Conservation (phyloP, 2,329 filamentous ascomycete genomes). For the Aspergillus sp. region DNA sequence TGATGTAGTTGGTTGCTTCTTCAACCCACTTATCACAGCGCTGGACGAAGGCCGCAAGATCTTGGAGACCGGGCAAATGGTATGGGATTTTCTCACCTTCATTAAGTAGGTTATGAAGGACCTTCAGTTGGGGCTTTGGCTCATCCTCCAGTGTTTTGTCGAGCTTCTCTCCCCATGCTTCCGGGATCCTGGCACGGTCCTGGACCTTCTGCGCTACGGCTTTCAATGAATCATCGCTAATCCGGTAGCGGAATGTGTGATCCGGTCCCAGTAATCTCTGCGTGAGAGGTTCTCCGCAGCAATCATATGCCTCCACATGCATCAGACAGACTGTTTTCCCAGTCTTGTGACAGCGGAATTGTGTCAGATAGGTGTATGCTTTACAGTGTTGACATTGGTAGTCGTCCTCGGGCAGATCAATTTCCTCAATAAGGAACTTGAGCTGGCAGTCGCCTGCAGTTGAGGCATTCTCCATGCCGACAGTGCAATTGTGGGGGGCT, state of each 20-base stretch:
- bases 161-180: slow-evolving; percentile 87
- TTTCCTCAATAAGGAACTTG: slow-evolving; percentile 61
- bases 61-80: slow-evolving; percentile 74
- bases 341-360: slow-evolving; percentile 77
- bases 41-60: slow-evolving; percentile 85
- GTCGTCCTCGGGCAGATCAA: slow-evolving; percentile 81
- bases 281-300: slow-evolving; percentile 65
- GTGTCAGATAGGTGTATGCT: slow-evolving; percentile 82
- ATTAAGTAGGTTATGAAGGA: slow-evolving; percentile 73
- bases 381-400: slow-evolving; percentile 92
- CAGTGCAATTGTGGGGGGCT: slow-evolving; percentile 51
- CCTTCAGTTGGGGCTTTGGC: slow-evolving; percentile 77
- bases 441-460: slow-evolving; percentile 50
- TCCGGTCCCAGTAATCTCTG: slow-evolving; percentile 65
- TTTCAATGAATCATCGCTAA: slow-evolving; percentile 66
- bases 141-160: slow-evolving; percentile 79
- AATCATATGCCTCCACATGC: slow-evolving; percentile 75
- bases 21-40: slow-evolving; percentile 98
- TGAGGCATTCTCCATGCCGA: slow-evolving; percentile 46
- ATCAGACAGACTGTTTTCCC: slow-evolving; percentile 77
- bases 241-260: slow-evolving; percentile 73
- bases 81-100: slow-evolving; percentile 97
- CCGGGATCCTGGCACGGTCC: slow-evolving; percentile 81
- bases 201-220: slow-evolving; percentile 68
- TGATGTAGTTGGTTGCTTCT: slow-evolving; percentile 92